These are phyloP conservation scores for Lindgomyces ingoldianus DNA, from an alignment of 495 filamentous ascomycete genomes.

Conservation along the genomic window DNA sequence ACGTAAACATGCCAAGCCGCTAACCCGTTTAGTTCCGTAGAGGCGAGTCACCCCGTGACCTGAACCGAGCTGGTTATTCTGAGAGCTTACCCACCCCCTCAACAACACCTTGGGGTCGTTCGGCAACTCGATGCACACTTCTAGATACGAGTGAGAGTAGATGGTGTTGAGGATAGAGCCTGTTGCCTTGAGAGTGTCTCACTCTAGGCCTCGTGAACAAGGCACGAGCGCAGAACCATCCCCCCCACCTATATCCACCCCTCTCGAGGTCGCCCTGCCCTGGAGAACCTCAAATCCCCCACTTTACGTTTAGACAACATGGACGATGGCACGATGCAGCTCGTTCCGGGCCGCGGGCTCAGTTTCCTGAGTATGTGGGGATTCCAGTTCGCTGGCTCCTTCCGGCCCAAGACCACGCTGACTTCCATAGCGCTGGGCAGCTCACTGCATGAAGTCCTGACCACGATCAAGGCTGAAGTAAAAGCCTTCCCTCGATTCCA, in stretches of 20 bases:
- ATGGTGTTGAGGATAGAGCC: background rate
- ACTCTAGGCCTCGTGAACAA: constrained; percentile 25
- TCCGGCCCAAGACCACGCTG: constrained; percentile 1
- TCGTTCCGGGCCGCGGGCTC: constrained; percentile 73
- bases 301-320: constrained; percentile 17
- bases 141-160: too few species aligned
- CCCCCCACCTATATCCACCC: background rate
- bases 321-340: constrained; percentile 54
- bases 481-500: constrained; percentile 80
- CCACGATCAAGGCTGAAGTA: constrained; percentile 79
- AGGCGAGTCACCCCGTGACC: too few species aligned
- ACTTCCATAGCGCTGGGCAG: constrained; percentile 64
- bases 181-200: constrained; percentile 14
- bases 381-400: constrained; percentile 27
- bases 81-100: background rate
- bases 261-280: too few species aligned
- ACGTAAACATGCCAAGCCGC: constrained; percentile 11
- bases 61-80: background rate
- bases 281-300: background rate
- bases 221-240: constrained; percentile 12
- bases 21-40: background rate
- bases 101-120: background rate
- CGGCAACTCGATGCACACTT: too few species aligned
- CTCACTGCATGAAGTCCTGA: constrained; percentile 85
- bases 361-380: constrained; percentile 68